These are phyloP conservation scores for Phytopythium mirpurense DNA, from an alignment of 352 stramenopile species.

Conservation along the genomic window DNA sequence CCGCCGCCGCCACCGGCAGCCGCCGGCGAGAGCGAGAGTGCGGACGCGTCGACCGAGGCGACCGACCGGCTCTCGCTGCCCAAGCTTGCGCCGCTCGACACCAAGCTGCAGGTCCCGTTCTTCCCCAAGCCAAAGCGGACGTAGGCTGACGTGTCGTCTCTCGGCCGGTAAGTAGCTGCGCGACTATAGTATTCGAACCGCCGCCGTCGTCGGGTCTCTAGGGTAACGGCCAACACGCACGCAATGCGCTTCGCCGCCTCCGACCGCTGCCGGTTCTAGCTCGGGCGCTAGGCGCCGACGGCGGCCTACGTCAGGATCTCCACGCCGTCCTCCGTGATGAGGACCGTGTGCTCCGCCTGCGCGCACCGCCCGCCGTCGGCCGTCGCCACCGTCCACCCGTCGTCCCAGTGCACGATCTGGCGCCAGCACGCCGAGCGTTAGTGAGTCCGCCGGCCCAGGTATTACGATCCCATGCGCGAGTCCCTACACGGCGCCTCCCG, in stretches of 20 bases:
- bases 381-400: constrained; percentile 97
- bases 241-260: constrained; percentile 11
- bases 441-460: neutral
- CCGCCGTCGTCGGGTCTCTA: no score
- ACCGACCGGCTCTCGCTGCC: constrained; percentile 17
- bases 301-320: constrained; percentile 93
- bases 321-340: constrained; percentile 93
- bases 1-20: neutral
- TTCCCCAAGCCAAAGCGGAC: constrained; percentile 31
- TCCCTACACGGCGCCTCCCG: no score
- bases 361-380: constrained; percentile 90
- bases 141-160: constrained; percentile 3
- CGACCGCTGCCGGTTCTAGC: neutral
- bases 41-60: neutral
- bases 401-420: constrained; percentile 89
- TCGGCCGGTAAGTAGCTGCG: neutral
- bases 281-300: no score
- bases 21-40: no score
- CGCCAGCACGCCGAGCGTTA: neutral
- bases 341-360: constrained; percentile 98
- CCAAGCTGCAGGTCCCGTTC: constrained; percentile 75
- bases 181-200: no score
- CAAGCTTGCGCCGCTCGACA: constrained; percentile 45
- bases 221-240: neutral
- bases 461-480: neutral